Base-by-base conservation (phyloP, 306 rosid genomes). In the Acacia melanoxylon region DNA sequence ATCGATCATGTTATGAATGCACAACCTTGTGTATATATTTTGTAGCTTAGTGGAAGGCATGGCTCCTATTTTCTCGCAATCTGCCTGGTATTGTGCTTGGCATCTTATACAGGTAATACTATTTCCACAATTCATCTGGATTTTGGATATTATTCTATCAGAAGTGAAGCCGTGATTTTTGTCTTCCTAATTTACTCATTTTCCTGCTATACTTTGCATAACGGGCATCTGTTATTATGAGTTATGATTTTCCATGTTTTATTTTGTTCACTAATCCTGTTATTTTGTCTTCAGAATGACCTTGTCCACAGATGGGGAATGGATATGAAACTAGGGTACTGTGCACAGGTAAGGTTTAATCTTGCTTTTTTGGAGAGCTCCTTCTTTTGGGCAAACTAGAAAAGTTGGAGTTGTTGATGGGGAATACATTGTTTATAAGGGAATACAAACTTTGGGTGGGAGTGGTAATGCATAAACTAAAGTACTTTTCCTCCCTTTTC, bases 271-370 rank as follows among this genome's bases (percentile, higher is more conserved):
- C 83, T 70, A 58, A 31, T 84, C 24, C 63, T 83, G 33, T 56
- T 65, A n/a, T 80, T 76, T 86, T 85, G 80, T 84, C 75, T 35
- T 35, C 94, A 95, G 99, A 95, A 95, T 84, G 99, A 95, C 85
- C 99, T 95, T 79, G 94, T 95, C 46, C 98, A 93, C 74, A 98
- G 98, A 85, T 95, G 99, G 98, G 99, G 99, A 82, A 89, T 93
- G 97, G 99, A 95, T 84, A 95, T 95, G 97, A 95, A 93, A 83
- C 93, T 95, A 67, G 99, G 99, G 42, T 95, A 95, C 71, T 95
- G 99, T 89, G 96, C 97, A 12, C 99, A 93, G 98, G 99, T 93
- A 79, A 86, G 86, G 76, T 35, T 35, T 35, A 4, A 4, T 35
- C 40, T 35, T 35, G 40, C 6, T 5, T 35, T 35, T 35, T 35